phyloP scores from a whole-genome alignment of 176 grass and related monocot genomes.

The Oryza brachyantha region DNA sequence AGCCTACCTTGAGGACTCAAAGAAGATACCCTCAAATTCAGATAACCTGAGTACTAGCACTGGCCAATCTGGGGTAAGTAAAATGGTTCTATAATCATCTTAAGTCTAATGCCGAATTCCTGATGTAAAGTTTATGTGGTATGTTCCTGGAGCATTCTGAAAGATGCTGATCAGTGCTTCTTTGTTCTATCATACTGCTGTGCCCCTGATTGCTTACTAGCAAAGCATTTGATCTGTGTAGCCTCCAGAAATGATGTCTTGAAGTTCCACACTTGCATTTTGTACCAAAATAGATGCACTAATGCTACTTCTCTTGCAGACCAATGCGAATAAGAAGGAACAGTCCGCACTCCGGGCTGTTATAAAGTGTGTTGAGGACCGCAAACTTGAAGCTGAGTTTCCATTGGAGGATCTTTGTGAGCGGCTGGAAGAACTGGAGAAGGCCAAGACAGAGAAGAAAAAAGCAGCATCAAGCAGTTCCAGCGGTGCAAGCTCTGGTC shows the following conservation, averaged over 20 bases:
- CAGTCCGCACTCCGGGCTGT: conserved; percentile 57
- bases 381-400: conserved; percentile 71
- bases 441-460: conserved; percentile 70
- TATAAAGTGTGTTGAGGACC: conserved; percentile 82
- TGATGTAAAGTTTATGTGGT: background rate
- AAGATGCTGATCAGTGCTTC: background rate
- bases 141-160: background rate
- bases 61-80: conserved; percentile 55
- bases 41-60: conserved; percentile 34
- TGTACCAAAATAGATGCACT: background rate
- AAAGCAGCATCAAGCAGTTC: conserved; percentile 43
- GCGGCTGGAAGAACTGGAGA: conserved; percentile 66
- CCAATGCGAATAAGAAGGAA: conserved; percentile 56
- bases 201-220: background rate
- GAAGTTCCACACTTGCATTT: background rate
- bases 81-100: background rate
- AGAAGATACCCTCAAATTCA: conserved; percentile 39
- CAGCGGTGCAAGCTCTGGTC: conserved; percentile 35
- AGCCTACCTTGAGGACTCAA: conserved; percentile 68
- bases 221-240: background rate
- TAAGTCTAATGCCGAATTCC: background rate
- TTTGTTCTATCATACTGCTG: background rate
- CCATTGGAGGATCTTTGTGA: conserved; percentile 51
- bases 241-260: background rate
- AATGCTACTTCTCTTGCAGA: conserved; percentile 34